Conservation (phyloP, 805 yeast genomes). For the Candida ortonii region DNA sequence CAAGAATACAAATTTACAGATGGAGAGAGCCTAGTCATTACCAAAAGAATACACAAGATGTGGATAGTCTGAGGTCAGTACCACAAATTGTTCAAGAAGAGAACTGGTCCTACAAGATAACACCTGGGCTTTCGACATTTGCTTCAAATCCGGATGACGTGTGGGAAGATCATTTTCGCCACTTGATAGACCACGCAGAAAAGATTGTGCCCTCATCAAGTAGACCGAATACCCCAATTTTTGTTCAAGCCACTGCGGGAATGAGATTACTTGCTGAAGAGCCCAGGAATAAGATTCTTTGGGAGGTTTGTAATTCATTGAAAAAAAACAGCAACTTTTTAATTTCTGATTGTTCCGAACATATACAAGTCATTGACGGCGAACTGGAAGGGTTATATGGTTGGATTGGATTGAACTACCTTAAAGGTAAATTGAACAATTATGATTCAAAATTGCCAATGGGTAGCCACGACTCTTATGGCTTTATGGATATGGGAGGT, state of each 20-base stretch:
- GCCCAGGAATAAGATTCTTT: constrained; percentile 52
- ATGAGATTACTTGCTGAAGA: constrained; percentile 72
- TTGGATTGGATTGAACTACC: constrained; percentile 88
- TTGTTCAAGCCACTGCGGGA: constrained; percentile 94
- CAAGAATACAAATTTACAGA: constrained; percentile 76
- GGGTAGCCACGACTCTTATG: constrained; percentile 50
- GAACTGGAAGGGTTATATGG: constrained; percentile 94
- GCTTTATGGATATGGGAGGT: constrained; percentile 99
- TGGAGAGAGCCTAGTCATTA: constrained; percentile 59
- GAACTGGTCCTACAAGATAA: constrained; percentile 67
- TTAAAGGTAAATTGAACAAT: constrained; percentile 61
- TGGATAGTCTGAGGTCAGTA: constrained; percentile 47
- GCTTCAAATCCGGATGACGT: constrained; percentile 50
- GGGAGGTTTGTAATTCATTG: constrained; percentile 58
- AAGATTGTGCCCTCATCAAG: constrained; percentile 61
- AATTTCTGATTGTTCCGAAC: constrained; percentile 59
- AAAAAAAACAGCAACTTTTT: constrained; percentile 53
- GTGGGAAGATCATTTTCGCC: constrained; percentile 69
- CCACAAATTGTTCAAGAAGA: constrained; percentile 64
- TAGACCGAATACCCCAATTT: constrained; percentile 73
- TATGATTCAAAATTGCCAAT: constrained; percentile 34
- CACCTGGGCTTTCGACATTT: constrained; percentile 83
- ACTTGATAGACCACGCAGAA: constrained; percentile 66
- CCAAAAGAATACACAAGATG: constrained; percentile 33
- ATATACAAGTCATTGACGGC: constrained; percentile 87